Evolutionary conservation across 164 flowering plant genomes (phyloP).

Genomic region (Litsea cubeba): DNA sequence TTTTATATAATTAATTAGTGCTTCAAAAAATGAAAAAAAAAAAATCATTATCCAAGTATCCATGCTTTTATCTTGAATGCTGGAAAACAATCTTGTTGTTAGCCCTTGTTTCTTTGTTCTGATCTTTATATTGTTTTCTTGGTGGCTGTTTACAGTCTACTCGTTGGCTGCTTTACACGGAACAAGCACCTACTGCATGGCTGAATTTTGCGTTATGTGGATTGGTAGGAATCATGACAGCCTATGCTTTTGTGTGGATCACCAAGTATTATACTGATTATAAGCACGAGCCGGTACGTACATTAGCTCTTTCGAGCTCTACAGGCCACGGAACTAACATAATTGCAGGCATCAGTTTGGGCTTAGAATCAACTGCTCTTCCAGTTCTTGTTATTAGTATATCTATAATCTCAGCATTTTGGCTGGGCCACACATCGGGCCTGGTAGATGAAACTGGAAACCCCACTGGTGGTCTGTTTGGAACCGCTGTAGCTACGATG

Average conservation of each 20-base stretch:
- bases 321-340: conserved; percentile 99
- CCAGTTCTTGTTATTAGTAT: conserved; percentile 93
- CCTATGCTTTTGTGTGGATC: conserved; percentile 90
- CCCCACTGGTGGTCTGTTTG: conserved; percentile 95
- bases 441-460: conserved; percentile 83
- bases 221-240: conserved; percentile 89
- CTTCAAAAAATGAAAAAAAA: background rate
- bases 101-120: background rate
- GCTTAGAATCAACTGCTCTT: conserved; percentile 96
- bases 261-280: conserved; percentile 94
- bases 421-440: conserved; percentile 96
- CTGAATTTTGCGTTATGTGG: conserved; percentile 92
- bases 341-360: conserved; percentile 96
- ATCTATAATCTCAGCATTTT: conserved; percentile 78
- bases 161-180: conserved; percentile 93
- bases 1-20: too few species aligned
- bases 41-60: background rate
- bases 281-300: conserved; percentile 96
- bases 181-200: conserved; percentile 98
- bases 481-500: conserved; percentile 99
- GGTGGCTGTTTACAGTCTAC: conserved; percentile 63
- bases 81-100: background rate
- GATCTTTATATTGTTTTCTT: conserved; percentile 6
- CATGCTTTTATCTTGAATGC: background rate
- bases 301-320: conserved; percentile 86